Evolutionary conservation across 352 stramenopile species (phyloP), one percentile per base, ranked within the genome.

Genomic region (Blastocystis sp.): DNA sequence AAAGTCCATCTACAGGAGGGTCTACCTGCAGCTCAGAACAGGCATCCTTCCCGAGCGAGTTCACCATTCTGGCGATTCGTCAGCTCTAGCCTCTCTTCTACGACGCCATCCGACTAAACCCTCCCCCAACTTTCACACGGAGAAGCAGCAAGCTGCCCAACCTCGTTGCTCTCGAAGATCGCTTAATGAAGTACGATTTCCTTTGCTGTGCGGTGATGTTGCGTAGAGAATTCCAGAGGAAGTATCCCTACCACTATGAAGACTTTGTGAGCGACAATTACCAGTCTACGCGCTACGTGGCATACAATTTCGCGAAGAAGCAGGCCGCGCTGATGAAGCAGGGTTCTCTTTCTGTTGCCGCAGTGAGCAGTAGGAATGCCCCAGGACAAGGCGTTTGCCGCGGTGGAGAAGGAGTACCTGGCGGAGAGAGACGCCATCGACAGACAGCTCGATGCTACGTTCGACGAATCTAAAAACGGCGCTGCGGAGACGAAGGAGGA

Each of bases 231-330:
- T 84, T 84, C 74, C 74, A 84, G 56, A 67, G 28, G 28, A 84
- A 84, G 56, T 84, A 84, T 28, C 74, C 74, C 56, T 84, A 84
- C 48, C 53, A 84, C 53, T 84, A 69, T 70, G 74, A 84, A 67
- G 74, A 84, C 38, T 84, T 84, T 52, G 74, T 84, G 34, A 84
- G 74, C 48, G 74, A 84, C 28, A 28, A 84, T 56, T 48, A 28
- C 23, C 52, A 84, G 4, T 84, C 74, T 14, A 84, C 74, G 43
- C 74, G 52, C 0, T 84, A 70, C 69, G 74, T 84, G 23, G 74
- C 74, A 38, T 84, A 84, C 60, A 84, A 84, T 69, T 84, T 84
- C 28, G 74, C 74, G 0, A 84, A 84, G 74, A 67, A 64, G 53
- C 74, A 84, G 43, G 56, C 56, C 17, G 45, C 53, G 23, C 52